These are phyloP conservation scores for Leersia perrieri DNA, from an alignment of 176 grass and related monocot genomes.

Conservation along the genomic window DNA sequence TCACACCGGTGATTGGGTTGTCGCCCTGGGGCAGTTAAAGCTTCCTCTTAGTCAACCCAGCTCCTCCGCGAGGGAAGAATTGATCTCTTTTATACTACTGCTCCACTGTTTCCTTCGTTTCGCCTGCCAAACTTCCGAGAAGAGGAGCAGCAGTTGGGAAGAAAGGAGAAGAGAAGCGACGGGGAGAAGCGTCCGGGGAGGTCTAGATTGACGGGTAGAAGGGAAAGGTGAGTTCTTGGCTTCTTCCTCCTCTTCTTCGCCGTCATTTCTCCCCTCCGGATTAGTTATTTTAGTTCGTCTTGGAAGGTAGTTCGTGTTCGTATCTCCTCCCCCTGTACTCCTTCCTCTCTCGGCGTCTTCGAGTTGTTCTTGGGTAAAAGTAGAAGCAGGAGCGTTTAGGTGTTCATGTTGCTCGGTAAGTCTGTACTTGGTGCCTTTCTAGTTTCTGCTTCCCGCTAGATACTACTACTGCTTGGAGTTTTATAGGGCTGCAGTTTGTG, in stretches of 20 bases:
- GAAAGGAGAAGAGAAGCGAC: not conserved
- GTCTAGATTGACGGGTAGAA: not conserved
- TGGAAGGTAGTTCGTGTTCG: not conserved
- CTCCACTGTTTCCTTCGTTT: not conserved
- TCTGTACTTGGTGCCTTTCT: not conserved
- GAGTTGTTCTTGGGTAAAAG: not conserved
- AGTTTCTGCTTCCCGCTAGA: not conserved
- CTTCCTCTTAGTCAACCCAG: not conserved
- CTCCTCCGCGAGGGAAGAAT: constrained; percentile 8
- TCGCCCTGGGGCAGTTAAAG: not conserved
- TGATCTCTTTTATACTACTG: not conserved
- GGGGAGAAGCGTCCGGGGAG: not conserved
- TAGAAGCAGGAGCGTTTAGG: not conserved
- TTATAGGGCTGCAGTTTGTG: not conserved
- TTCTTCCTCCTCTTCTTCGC: not conserved
- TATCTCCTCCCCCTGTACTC: not conserved
- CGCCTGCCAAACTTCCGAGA: constrained; percentile 32
- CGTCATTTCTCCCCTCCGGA: not conserved
- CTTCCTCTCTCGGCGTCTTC: not conserved
- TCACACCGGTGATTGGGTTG: constrained; percentile 17
- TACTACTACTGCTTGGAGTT: not conserved
- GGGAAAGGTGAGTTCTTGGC: constrained; percentile 30
- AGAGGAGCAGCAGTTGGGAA: not conserved
- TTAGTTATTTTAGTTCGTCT: not conserved
- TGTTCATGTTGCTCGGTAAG: not conserved